Base-by-base conservation (phyloP, 163 green algal genomes). In the Volvox carteri region DNA sequence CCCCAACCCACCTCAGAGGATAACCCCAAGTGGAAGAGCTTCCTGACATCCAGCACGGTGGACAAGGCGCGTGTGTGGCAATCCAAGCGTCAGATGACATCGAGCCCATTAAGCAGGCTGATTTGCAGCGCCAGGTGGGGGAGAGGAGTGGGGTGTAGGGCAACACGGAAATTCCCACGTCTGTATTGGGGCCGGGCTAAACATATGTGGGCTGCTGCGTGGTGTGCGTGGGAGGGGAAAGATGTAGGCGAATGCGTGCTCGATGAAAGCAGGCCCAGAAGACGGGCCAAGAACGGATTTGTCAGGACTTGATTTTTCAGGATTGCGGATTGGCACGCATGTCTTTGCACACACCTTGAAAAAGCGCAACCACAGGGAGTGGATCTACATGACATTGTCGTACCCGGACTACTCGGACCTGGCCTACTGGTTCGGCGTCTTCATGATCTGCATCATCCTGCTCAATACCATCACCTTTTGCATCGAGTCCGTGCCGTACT, bases 391-490 rank as follows among this genome's bases (percentile, higher is more conserved):
- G 41, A 86, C 91, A 9, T 74, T 93, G 4, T 67, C 70, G 12
- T 86, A 95, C 74, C 90, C 92, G 1, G 67, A 76, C 25, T 86
- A 25, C 50, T 94, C 88, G 0, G 39, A 2, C 0, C 37, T 58
- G n/a, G 90, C 92, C n/a, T 88, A 58, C 41, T 35, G 44, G 25
- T 18, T 88, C 8, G 86, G 80, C 46, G 58, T 88, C 42, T 75
- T 93, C 84, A 90, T 94, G 39, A 52, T 94, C 16, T 7, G 77
- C 3, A 46, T 94, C 72, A 94, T 95, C 68, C 6, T 94, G 2
- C n/a, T 94, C n/a, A 93, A 90, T 46, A 90, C 84, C 48, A 37
- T 88, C 39, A 94, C 87, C 23, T 94, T 95, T 79, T 93, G 88
- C 52, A 37, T 95, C 25, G 93, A 95, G 80, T 93, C 92, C 0